These are phyloP conservation scores for Lipomyces chichibuensis DNA, from an alignment of 805 yeast species.

Conservation along the genomic window DNA sequence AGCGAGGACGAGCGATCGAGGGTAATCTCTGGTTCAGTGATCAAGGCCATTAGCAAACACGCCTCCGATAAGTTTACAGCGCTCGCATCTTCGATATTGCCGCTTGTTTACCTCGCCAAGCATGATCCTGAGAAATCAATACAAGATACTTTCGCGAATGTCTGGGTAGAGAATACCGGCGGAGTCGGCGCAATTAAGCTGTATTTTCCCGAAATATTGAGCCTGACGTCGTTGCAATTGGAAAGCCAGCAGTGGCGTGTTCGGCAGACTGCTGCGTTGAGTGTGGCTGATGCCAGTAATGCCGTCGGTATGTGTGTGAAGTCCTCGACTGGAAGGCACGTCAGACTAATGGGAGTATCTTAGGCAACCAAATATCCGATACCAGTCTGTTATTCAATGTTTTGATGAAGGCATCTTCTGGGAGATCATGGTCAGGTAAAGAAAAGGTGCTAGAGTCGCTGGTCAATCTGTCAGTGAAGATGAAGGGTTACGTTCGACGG, in stretches of 20 bases:
- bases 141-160: constrained; percentile 55
- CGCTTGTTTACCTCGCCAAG: constrained; percentile 76
- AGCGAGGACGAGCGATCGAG: constrained; percentile 51
- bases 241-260: constrained; percentile 62
- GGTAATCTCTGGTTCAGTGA: constrained; percentile 43
- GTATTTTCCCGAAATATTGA: constrained; percentile 69
- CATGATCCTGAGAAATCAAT: constrained; percentile 61
- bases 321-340: not conserved
- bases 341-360: not conserved
- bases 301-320: constrained; percentile 44
- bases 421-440: constrained; percentile 88
- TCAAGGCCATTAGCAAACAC: constrained; percentile 65
- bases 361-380: constrained; percentile 9
- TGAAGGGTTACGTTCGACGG: constrained; percentile 45
- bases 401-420: constrained; percentile 64
- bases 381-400: constrained; percentile 53
- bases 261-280: constrained; percentile 69
- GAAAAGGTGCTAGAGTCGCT: constrained; percentile 73
- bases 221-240: constrained; percentile 55
- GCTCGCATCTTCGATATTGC: constrained; percentile 67
- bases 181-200: constrained; percentile 69
- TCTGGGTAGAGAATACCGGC: constrained; percentile 82
- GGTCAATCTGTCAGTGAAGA: constrained; percentile 57
- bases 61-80: constrained; percentile 68
- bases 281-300: constrained; percentile 63